Evolutionary conservation across 768 basidiomycete genomes (phyloP).

Genomic region (Agaricus bisporus): DNA sequence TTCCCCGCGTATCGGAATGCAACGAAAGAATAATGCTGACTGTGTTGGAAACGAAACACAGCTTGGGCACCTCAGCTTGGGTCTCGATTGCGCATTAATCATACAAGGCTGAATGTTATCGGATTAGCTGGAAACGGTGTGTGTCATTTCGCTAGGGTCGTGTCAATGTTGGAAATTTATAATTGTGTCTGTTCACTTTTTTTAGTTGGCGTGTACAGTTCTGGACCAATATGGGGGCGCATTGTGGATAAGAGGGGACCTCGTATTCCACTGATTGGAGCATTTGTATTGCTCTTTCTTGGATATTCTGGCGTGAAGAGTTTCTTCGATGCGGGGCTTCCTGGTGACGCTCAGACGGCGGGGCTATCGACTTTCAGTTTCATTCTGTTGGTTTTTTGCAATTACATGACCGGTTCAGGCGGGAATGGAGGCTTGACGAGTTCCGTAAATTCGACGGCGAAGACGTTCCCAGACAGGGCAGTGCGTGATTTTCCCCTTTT

Average conservation of each 20-base stretch:
- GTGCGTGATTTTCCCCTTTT: conserved; percentile 33
- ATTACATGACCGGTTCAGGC: conserved; percentile 72
- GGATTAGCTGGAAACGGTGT: conserved; percentile 79
- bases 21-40: background rate
- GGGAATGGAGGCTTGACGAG: conserved; percentile 66
- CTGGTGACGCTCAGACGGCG: conserved; percentile 26
- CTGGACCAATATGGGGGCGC: conserved; percentile 74
- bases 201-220: conserved; percentile 70
- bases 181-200: background rate
- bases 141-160: conserved; percentile 15
- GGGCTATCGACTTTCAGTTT: conserved; percentile 32
- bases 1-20: background rate
- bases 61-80: conserved; percentile 89
- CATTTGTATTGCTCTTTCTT: conserved; percentile 51
- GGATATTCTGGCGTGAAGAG: conserved; percentile 74
- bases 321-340: conserved; percentile 55
- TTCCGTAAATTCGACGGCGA: conserved; percentile 79
- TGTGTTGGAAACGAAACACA: conserved; percentile 16
- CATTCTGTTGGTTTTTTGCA: conserved; percentile 49
- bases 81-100: conserved; percentile 62
- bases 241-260: conserved; percentile 74
- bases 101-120: conserved; percentile 79
- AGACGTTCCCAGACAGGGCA: conserved; percentile 66
- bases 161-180: background rate
- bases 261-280: conserved; percentile 52